Conservation (phyloP, 2,329 filamentous ascomycete genomes). For the Diaporthe caulivora region DNA sequence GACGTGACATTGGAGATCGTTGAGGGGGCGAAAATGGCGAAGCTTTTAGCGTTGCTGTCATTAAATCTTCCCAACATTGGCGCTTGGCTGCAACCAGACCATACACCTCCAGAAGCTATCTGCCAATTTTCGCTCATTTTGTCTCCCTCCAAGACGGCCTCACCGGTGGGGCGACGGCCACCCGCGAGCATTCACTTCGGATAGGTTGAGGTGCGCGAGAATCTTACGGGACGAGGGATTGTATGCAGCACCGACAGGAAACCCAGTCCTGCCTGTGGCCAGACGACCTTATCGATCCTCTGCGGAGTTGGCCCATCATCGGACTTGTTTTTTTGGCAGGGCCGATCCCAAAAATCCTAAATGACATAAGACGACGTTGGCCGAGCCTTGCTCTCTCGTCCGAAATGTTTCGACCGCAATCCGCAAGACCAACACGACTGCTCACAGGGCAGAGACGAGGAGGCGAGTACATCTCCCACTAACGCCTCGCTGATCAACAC, state of each 20-base stretch:
- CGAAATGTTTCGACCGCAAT: background rate
- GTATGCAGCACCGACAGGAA: background rate
- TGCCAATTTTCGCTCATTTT: constrained; percentile 23
- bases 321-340: background rate
- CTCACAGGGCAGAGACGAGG: background rate
- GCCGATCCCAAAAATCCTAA: constrained; percentile 8
- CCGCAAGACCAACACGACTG: background rate
- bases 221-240: constrained; percentile 14
- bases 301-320: constrained; percentile 24
- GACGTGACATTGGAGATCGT: constrained; percentile 21
- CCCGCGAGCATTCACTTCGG: background rate
- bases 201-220: constrained; percentile 26
- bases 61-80: constrained; percentile 32
- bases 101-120: constrained; percentile 6
- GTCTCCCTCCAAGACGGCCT: constrained; percentile 17
- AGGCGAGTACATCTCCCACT: constrained; percentile 28
- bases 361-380: constrained; percentile 33
- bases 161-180: background rate
- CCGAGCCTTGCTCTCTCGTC: background rate
- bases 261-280: background rate
- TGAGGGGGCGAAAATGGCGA: constrained; percentile 33
- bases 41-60: constrained; percentile 27
- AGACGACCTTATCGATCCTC: constrained; percentile 30
- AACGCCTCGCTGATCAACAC: constrained; percentile 30
- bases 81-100: constrained; percentile 20